Conservation (phyloP, 495 filamentous ascomycete species). For the Tuber melanosporum region DNA sequence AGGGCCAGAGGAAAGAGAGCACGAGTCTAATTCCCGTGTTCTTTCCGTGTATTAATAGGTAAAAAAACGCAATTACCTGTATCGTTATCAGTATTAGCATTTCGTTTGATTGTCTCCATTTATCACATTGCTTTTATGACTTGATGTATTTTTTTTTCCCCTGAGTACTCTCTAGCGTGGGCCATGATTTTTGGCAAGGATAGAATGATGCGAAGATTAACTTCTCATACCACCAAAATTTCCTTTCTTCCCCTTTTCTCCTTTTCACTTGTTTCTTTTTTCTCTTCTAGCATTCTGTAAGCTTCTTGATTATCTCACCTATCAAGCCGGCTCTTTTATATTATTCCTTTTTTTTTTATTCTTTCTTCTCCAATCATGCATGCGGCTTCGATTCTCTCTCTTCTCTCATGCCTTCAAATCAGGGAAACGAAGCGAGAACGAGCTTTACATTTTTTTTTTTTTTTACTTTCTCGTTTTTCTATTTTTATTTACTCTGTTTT, state of each 20-base stretch:
- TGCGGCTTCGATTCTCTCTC: not conserved
- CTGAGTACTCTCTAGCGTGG: not conserved
- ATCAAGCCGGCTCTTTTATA: not conserved
- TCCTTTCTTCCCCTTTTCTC: not conserved
- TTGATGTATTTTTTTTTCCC: not conserved
- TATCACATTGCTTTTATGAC: not conserved
- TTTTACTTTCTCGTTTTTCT: not conserved
- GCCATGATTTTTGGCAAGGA: not conserved
- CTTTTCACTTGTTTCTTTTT: not conserved
- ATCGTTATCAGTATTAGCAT: not conserved
- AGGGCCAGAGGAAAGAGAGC: not conserved
- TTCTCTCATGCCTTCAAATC: not conserved
- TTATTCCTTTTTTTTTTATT: not conserved
- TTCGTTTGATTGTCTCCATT: not conserved
- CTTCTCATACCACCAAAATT: not conserved
- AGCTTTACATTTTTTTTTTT: not conserved
- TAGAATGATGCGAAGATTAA: not conserved
- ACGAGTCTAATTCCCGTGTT: not conserved
- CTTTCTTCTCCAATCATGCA: not conserved
- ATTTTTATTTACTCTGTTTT: not conserved
- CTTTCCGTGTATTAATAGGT: not conserved
- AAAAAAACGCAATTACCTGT: not conserved
- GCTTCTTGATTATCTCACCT: not conserved
- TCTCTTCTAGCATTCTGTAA: not conserved
- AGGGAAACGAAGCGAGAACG: not conserved